A percentile compares a stretch with the other conserved stretches of the same genome.
These are phyloP conservation scores for Sugiyamaella novakii DNA, from an alignment of 1,139 yeast genomes.

Conservation along the genomic window DNA sequence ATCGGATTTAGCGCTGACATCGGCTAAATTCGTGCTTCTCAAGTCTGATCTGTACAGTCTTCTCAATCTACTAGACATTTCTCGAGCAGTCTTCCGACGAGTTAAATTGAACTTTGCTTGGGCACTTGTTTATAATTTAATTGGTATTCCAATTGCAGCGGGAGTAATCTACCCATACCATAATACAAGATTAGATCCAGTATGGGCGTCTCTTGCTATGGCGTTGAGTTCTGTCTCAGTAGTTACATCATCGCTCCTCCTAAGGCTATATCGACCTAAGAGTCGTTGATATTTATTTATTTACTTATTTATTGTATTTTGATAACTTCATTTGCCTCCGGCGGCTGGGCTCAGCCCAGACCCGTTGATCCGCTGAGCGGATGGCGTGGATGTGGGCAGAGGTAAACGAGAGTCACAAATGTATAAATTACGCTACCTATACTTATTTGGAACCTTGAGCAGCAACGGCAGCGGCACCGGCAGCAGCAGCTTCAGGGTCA, in stretches of 20 bases:
- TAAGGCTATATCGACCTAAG: constrained; percentile 41
- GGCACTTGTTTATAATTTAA: constrained; percentile 81
- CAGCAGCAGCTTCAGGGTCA: constrained; percentile 99
- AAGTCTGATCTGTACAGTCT: constrained; percentile 44
- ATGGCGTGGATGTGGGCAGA: too few relatives aligned
- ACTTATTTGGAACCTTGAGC: constrained; percentile 69
- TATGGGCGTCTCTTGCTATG: constrained; percentile 88
- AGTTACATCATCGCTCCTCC: constrained; percentile 69
- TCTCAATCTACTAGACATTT: constrained; percentile 66
- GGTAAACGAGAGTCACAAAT: too few relatives aligned
- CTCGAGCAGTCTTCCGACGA: constrained; percentile 66
- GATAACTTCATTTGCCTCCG: constrained; percentile 12
- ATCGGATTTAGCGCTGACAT: constrained; percentile 89
- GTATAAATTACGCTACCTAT: too few relatives aligned
- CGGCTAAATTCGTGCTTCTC: constrained; percentile 84
- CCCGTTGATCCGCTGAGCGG: too few relatives aligned
- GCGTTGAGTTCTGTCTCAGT: constrained; percentile 89
- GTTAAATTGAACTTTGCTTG: constrained; percentile 80
- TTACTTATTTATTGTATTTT: constrained; percentile 9
- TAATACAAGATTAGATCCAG: constrained; percentile 71
- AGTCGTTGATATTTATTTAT: constrained; percentile 5
- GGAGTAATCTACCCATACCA: constrained; percentile 80
- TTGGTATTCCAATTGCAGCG: constrained; percentile 93
- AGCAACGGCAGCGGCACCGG: constrained; percentile 99
- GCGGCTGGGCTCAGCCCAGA: constrained; percentile 4